Evolutionary conservation across 2,329 filamentous ascomycete genomes (phyloP), one percentile per base, ranked within the genome.

Genomic region (Neonectria ditissima): DNA sequence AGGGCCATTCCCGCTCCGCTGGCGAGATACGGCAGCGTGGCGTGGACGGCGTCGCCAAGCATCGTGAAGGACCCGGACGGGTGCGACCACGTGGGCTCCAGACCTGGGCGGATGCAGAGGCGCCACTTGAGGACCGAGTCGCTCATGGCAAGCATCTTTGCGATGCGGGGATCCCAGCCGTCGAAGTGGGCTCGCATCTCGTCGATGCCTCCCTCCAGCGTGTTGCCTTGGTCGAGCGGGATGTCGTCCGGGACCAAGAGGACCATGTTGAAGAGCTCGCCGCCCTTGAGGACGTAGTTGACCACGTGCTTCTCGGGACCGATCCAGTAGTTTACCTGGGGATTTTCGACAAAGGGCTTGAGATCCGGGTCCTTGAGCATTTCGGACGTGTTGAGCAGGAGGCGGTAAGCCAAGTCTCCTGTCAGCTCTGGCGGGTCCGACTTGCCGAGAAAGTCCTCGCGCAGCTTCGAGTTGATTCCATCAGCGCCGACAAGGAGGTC

Each of bases 41-140:
- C 87, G 65, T 91, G 88, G 2, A 87, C 87, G 0, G 88, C 86
- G 69, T 91, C 89, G 0, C 89, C 89, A 0, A 91, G 79, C 70
- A 91, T 82, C 0, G 86, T 84, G 69, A 89, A 88, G 0, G 84
- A 78, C 0, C 83, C 87, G 0, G 81, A 84, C 0, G 82, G 76
- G 65, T 90, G 83, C 0, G 81, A 85, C 88, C 89, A 91, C 1
- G 73, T 72, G 6, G 76, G 75, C n/a, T 78, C 76, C 39, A 88
- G 80, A 5, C 83, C 82, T 1, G 82, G 82, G 1, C 87, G 80
- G 61, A 87, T 88, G 73, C 84, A 87, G 0, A 90, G 76, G 2
- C 85, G 80, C 87, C 87, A 91, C 73, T 90, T 91, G 5, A 79
- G 81, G 0, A 90, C 86, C 0, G 83, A 85, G 45, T 87, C 78